Base-by-base conservation (phyloP, 2,329 filamentous ascomycete genomes). In the Colletotrichum paranaense region DNA sequence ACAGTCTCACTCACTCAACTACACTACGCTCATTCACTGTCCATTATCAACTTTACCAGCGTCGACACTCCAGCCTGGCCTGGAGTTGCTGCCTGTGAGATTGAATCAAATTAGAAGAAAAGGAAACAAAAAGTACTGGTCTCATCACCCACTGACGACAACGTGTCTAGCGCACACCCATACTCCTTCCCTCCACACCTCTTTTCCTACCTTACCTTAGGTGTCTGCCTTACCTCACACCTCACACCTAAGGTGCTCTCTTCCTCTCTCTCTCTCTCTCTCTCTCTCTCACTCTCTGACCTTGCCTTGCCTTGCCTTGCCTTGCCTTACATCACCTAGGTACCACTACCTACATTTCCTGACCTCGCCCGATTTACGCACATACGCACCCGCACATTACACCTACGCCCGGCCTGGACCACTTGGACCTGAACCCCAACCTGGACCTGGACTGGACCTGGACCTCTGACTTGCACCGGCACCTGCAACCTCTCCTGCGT, bases 91-190 rank as follows among this genome's bases (percentile, higher is more conserved):
- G 32, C 38, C 16, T 49, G 60, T n/a, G 46, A 67, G 57, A n/a
- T 60, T 46, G 49, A 26, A 53, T 26, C 16, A 58, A 55, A 58
- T 46, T 19, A 49, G 3, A 52, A 62, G 46, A 59, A 58, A 52
- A 57, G 38, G 9, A 35, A 0, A 12, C 12, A 35, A 62, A 35
- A 49, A 12, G 22, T 42, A 62, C 58, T 63, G 65, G 59, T 63
- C 62, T 68, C 69, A 62, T 57, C 69, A 72, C 69, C 49, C 52
- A 63, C 49, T 68, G 65, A 72, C 65, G 65, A 68, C 69, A 52
- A 52, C 59, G 30, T 46, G 22, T 32, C 38, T 32, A 32, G 30
- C 8, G 56, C 52, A 65, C 24, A 63, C 62, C 53, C 30, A 26
- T n/a, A 53, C 30, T 19, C 7, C 24, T 24, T 32, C 5, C 19